phyloP scores from a whole-genome alignment of 140 eudicot genomes.

The Oenanthe javanica region DNA sequence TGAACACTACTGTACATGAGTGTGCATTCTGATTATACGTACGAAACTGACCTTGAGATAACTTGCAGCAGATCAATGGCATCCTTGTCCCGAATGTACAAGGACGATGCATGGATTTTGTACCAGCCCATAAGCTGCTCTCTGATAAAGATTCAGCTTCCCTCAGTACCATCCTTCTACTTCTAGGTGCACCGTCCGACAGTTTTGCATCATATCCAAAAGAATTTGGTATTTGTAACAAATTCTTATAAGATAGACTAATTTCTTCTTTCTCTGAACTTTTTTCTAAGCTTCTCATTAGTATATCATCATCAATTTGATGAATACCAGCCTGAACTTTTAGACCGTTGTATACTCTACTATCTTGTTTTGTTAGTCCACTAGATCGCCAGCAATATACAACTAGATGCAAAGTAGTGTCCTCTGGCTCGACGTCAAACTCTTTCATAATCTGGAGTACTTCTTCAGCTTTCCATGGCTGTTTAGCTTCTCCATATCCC shows the following conservation, averaged over 20 bases:
- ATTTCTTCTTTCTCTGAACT: conserved; percentile 18
- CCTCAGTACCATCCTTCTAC: conserved; percentile 22
- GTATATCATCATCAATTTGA: conserved; percentile 10
- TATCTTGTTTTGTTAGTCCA: conserved; percentile 23
- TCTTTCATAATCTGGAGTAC: conserved; percentile 30
- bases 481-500: conserved; percentile 43
- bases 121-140: conserved; percentile 20
- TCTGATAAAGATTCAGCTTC: conserved; percentile 28
- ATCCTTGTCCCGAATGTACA: conserved; percentile 25
- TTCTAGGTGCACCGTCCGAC: conserved; percentile 10
- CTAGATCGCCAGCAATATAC: conserved; percentile 34
- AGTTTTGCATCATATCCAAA: conserved; percentile 19
- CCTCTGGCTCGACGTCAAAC: conserved; percentile 31
- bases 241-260: conserved; percentile 4
- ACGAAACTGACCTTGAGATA: conserved; percentile 28
- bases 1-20: conserved; percentile 23
- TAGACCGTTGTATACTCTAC: background rate
- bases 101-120: conserved; percentile 20
- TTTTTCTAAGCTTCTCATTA: conserved; percentile 19
- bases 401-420: conserved; percentile 22
- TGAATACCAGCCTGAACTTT: conserved; percentile 7
- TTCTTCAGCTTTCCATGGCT: conserved; percentile 51
- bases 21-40: conserved; percentile 25
- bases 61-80: conserved; percentile 24
- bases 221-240: conserved; percentile 21